Conservation (phyloP, 169 alveolate genomes). For the Plasmodium gonderi region DNA sequence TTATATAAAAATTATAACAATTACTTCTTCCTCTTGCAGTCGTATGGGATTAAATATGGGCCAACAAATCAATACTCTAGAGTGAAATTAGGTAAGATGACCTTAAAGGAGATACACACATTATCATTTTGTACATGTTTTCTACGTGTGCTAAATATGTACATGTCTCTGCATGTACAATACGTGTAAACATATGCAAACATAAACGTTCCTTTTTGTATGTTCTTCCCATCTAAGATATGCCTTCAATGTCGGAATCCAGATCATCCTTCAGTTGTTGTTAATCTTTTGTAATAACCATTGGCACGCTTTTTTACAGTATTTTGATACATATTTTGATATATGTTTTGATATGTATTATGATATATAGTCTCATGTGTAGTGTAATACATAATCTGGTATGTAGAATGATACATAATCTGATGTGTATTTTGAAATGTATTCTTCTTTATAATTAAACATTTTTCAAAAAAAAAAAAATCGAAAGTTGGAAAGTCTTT, state of each 20-base stretch:
- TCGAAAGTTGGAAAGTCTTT: background rate
- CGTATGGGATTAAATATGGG: constrained; percentile 81
- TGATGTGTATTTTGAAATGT: background rate
- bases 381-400: background rate
- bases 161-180: background rate
- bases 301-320: constrained; percentile 70
- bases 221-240: constrained; percentile 8
- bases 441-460: constrained; percentile 21
- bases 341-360: background rate
- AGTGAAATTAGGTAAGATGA: constrained; percentile 64
- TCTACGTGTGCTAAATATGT: background rate
- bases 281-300: constrained; percentile 36
- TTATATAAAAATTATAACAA: no score
- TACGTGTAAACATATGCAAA: background rate
- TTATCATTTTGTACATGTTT: background rate
- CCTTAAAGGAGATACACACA: background rate
- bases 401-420: no score
- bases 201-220: background rate
- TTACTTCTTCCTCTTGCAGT: constrained; percentile 36
- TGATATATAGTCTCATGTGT: background rate
- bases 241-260: constrained; percentile 58
- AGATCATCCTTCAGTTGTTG: constrained; percentile 65
- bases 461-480: constrained; percentile 30
- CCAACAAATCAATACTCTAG: constrained; percentile 69
- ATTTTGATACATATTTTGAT: constrained; percentile 2